These are phyloP conservation scores for Quercus phellos DNA, from an alignment of 331 rosid species.

Conservation along the genomic window DNA sequence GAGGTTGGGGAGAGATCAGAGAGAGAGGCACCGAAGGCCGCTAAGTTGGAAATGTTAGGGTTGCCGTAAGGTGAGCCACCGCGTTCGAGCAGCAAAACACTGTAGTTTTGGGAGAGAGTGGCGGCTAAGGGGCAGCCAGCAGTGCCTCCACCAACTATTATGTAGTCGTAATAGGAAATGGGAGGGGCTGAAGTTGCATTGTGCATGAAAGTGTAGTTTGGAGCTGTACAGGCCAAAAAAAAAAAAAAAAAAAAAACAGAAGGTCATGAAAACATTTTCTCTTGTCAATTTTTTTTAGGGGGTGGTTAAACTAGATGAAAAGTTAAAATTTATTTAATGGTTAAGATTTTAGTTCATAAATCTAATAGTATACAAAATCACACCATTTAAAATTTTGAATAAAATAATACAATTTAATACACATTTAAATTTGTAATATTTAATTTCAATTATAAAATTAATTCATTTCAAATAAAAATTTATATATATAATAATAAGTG, in stretches of 20 bases:
- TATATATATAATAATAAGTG: too few species aligned
- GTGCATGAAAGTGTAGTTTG: constrained; percentile 47
- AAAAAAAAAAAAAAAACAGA: neutral
- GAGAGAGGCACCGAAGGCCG: constrained; percentile 59
- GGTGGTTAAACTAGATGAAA: neutral
- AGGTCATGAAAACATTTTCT: too few species aligned
- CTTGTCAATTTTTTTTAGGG: too few species aligned
- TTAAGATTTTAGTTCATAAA: too few species aligned
- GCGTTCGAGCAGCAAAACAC: constrained; percentile 66
- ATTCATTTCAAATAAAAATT: too few species aligned
- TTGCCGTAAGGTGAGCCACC: constrained; percentile 84
- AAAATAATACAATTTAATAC: too few species aligned
- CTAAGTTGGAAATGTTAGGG: constrained; percentile 57
- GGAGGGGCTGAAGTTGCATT: constrained; percentile 48
- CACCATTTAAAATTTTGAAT: too few species aligned
- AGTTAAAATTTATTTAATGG: neutral
- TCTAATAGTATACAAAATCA: too few species aligned
- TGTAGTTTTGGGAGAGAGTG: constrained; percentile 62
- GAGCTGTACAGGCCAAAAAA: constrained; percentile 20
- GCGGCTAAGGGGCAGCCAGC: constrained; percentile 93
- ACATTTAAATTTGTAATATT: too few species aligned
- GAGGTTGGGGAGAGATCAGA: constrained; percentile 60
- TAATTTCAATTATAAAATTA: too few species aligned
- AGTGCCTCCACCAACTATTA: constrained; percentile 80
- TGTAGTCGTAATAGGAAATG: constrained; percentile 64